phyloP scores from a whole-genome alignment of 495 filamentous ascomycete species.

The Cetradonia linearis region DNA sequence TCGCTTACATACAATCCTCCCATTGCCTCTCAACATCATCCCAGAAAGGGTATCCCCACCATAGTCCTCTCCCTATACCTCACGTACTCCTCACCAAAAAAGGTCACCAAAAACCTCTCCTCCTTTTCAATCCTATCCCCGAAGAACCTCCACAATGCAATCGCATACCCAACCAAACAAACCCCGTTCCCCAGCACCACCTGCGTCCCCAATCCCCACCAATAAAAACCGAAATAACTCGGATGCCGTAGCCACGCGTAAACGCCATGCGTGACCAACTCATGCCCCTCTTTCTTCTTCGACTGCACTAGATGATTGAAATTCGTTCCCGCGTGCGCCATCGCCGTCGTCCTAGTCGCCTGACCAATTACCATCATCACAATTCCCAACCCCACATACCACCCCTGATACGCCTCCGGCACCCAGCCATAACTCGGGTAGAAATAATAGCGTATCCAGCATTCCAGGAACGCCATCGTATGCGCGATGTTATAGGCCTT shows the following conservation, averaged over 20 bases:
- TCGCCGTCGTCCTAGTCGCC: conserved; percentile 59
- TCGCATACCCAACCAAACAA: conserved; percentile 61
- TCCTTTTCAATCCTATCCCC: conserved; percentile 58
- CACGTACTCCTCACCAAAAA: conserved; percentile 79
- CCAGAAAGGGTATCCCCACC: conserved; percentile 69
- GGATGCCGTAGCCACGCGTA: conserved; percentile 66
- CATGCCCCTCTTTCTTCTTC: conserved; percentile 54
- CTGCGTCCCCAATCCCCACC: conserved; percentile 95
- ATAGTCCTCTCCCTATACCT: conserved; percentile 54
- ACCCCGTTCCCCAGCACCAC: conserved; percentile 75
- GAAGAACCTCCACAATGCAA: conserved; percentile 82
- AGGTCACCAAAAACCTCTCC: conserved; percentile 63
- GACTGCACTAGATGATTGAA: conserved; percentile 85
- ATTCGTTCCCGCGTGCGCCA: conserved; percentile 79
- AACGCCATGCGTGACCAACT: conserved; percentile 65
- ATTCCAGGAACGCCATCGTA: conserved; percentile 59
- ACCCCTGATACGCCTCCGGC: conserved; percentile 16
- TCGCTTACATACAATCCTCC: not conserved
- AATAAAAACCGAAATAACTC: conserved; percentile 95
- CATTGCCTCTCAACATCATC: conserved; percentile 7
- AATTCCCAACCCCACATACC: conserved; percentile 45
- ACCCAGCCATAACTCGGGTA: conserved; percentile 34
- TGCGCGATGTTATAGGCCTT: conserved; percentile 78
- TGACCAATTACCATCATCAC: conserved; percentile 62
- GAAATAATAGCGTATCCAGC: conserved; percentile 46